phyloP scores from a whole-genome alignment of 345 rosid species.

The Kandelia obovata region DNA sequence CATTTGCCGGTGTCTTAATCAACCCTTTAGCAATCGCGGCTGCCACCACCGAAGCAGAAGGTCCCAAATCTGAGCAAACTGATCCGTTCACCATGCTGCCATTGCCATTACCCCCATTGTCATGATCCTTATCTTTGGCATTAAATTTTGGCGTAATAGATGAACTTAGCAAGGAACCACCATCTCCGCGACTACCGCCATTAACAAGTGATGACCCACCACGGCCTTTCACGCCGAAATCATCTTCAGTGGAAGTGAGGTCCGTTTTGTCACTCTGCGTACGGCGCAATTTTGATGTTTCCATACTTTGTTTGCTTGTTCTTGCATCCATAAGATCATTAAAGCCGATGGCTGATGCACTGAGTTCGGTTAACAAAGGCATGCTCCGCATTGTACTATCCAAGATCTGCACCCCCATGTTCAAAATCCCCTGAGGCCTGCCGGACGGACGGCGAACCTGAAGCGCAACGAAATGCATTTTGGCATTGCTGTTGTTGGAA shows the following conservation, averaged over 20 bases:
- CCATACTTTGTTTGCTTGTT: constrained; percentile 8
- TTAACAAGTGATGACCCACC: not conserved
- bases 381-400: constrained; percentile 72
- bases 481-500: constrained; percentile 25
- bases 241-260: constrained; percentile 33
- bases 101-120: constrained; percentile 12
- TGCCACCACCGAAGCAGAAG: constrained; percentile 92
- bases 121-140: not conserved
- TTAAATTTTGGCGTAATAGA: constrained; percentile 1
- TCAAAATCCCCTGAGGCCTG: constrained; percentile 80
- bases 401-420: constrained; percentile 63
- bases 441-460: constrained; percentile 77
- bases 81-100: constrained; percentile 66
- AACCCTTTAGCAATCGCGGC: constrained; percentile 89
- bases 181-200: not conserved
- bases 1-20: constrained; percentile 38
- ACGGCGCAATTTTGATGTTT: constrained; percentile 40
- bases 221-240: not conserved
- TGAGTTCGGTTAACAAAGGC: constrained; percentile 60
- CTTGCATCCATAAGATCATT: constrained; percentile 17
- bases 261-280: constrained; percentile 67
- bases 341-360: constrained; percentile 25
- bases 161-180: constrained; percentile 17
- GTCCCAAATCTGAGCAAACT: constrained; percentile 70
- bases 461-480: constrained; percentile 28